Base-by-base conservation (phyloP, 1,284 basidiomycete species). In the Naganishia liquefaciens region DNA sequence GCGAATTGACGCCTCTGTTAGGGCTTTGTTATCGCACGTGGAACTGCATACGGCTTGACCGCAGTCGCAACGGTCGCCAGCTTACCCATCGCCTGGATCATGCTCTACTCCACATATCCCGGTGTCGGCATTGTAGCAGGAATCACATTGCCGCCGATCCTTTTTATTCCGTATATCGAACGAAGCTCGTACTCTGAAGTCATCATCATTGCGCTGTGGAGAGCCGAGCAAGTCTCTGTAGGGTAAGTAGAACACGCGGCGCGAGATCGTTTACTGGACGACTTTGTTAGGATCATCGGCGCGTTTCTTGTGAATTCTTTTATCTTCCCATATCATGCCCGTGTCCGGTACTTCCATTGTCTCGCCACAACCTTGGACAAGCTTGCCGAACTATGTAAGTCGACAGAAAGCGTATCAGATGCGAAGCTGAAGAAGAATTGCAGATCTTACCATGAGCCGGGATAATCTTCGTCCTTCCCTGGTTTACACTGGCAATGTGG, bases 11-110 rank as follows among this genome's bases (percentile, higher is more conserved):
- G 27, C 33, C 42, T 5, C 19, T 28, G 19, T 15, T 61, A 77
- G 74, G 81, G 73, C 62, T 74, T 75, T 10, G 66, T 79, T 15
- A 79, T 80, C 28, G 77, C 77, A 0, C 67, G 70, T 1, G 67
- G 69, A 5, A 82, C 82, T 42, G 71, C 77, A 0, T 82, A 79
- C 64, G 81, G 75, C 0, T 70, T 83, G 1, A 78, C 77, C 2
- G 70, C 76, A 5, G 69, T 82, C 17, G 74, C 77, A 1, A 78
- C 78, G 1, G 67, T 74, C 3, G 74, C 71, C 21, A 72, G 76
- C 0, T 33, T 81, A 0, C 79, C 79, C 0, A 76, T 80, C 9
- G 74, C 79, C 1, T 78, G 76, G 64, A 71, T 77, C 51, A 77
- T 80, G 54, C 71, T 79, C 23, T 77, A 74, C 62, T 76, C 75